Evolutionary conservation across 495 filamentous ascomycete genomes (phyloP), one percentile per base, ranked within the genome.

Genomic region (Letharia lupina): DNA sequence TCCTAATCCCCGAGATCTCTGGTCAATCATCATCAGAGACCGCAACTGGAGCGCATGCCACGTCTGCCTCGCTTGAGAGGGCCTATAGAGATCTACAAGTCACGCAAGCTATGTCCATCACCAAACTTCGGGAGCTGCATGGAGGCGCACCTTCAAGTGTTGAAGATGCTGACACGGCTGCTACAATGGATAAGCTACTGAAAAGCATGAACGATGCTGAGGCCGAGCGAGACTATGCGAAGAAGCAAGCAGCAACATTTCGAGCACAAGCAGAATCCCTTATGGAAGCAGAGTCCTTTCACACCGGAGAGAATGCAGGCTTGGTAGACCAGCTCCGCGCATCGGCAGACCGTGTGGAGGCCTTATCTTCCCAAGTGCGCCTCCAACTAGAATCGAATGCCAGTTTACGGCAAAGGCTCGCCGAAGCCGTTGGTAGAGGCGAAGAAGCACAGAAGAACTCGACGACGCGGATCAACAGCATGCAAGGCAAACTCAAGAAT

Each of bases 361-460:
- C 86, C 64, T 81, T 98, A 15, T 88, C 89, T 15, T 72, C 75
- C 41, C 86, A 93, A 72, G 90, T 97, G 37, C 86, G 86, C 42
- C 77, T 83, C 61, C 92, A 97, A 75, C 80, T 98, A 23, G 82
- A 85, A 18, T 84, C 82, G 28, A 98, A 97, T 74, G 82, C 81
- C 37, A 77, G 83, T 5, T 79, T 98, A 33, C 86, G 92, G 63
- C 76, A 83, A 63, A 87, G 94, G n/a, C 84, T 98, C n/a, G 84
- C 88, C 15, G 84, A 89, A 59, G 93, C 93, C 10, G 89, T 98
- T 54, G 82, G 83, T 61, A 89, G 91, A 69, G 94, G 94, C 63
- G 94, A 98, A 72, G 81, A 82, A 42, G 91, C 91, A 67, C 94
- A 96, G 71, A 85, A 85, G 70, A 75, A 87, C 48, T 95, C 90